Evolutionary conservation across 225 moss, liverwort and hornwort genomes (phyloP), one percentile per base, ranked within the genome.

Genomic region (Lunularia cruciata): DNA sequence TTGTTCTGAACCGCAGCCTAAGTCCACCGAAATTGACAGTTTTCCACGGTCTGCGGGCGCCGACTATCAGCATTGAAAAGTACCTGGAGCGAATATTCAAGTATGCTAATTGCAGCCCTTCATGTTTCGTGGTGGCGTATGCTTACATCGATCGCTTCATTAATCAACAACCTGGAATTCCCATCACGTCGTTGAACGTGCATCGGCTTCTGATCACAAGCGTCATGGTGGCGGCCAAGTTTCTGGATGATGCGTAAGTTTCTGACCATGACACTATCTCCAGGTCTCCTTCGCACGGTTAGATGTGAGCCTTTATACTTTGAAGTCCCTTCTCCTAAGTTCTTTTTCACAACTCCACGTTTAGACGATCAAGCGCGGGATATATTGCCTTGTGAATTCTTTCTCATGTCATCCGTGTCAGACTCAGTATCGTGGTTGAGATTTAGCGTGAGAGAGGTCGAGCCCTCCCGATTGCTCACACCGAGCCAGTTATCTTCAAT

Each of bases 181-280:
- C 85, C 3, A 81, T 85, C 59, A 85, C 85, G 0, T 85, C 81
- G 8, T 71, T 85, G 13, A 85, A 85, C 58, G 81, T 85, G 0
- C 85, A 85, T 49, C 81, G 85, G 15, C 78, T 85, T 14, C 49
- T 85, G 8, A 79, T 85, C 51, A 85, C 85, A 28, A 81, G 81
- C 13, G 85, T 85, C 53, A 85, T 85, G 85, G 85, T 85, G 11
- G 85, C 85, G 32, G 85, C 85, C 32, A 85, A 85, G 76, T 81
- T 85, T 47, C 85, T 85, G 6, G 85, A 85, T 51, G 85, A 85
- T 46, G 85, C 81, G 81, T 85, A 71, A 75, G 84, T 69, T 6
- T 45, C 39, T 49, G 5, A 12, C 25, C n/a, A n/a, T n/a, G n/a
- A n/a, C 23, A 9, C 0, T 37, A 36, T 0, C 35, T 36, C 59